phyloP scores from a whole-genome alignment of 78 protist species.

The Tieghemostelium lacteum region DNA sequence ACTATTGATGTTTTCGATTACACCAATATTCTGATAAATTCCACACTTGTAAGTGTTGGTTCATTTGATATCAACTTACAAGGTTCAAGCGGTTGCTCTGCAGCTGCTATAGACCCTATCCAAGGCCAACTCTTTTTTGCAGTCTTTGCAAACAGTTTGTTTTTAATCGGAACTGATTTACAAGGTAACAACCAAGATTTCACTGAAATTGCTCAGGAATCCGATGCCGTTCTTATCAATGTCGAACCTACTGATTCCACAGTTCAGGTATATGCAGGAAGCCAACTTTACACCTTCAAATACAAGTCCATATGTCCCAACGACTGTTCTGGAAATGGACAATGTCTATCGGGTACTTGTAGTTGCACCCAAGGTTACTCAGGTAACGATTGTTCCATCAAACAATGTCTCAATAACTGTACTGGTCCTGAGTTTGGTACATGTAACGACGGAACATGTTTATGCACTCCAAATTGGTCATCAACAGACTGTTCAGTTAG shows the following conservation, averaged over 20 bases:
- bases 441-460: constrained; percentile 40
- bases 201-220: background rate
- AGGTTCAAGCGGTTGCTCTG: background rate
- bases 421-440: constrained; percentile 3
- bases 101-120: background rate
- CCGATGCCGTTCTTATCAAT: background rate
- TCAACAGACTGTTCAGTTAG: background rate
- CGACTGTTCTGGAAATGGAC: constrained; percentile 35
- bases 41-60: background rate
- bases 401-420: constrained; percentile 45
- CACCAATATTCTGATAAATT: background rate
- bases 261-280: background rate
- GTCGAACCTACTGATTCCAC: background rate
- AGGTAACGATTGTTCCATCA: constrained; percentile 38
- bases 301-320: constrained; percentile 23
- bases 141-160: background rate
- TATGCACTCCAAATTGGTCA: background rate
- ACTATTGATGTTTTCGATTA: constrained; percentile 4
- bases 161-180: background rate
- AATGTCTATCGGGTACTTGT: constrained; percentile 28
- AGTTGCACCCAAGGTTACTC: background rate
- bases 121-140: constrained; percentile 57
- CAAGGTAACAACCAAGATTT: background rate
- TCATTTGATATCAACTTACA: background rate
- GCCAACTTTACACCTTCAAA: background rate